These are phyloP conservation scores for Candida tetrigidarum DNA, from an alignment of 1,139 yeast genomes.

Conservation along the genomic window DNA sequence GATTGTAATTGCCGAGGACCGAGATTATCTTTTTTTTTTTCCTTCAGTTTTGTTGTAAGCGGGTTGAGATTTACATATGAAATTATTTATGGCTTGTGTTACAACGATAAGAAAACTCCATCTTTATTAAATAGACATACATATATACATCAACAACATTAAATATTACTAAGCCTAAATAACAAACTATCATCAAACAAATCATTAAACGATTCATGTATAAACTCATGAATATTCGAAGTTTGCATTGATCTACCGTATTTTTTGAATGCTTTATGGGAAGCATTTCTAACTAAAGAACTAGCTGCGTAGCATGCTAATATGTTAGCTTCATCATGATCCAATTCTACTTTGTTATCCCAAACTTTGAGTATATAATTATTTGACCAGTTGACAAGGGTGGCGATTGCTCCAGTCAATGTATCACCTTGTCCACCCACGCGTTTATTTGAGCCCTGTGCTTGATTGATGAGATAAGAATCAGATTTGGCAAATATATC, in stretches of 20 bases:
- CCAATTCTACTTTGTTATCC: constrained; percentile 63
- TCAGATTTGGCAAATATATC: constrained; percentile 63
- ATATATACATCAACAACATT: constrained; percentile 1
- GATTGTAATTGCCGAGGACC: too few species aligned
- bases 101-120: too few species aligned
- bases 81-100: too few species aligned
- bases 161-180: constrained; percentile 9
- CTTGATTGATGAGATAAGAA: constrained; percentile 38
- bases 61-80: too few species aligned
- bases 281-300: constrained; percentile 66
- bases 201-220: constrained; percentile 65
- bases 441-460: constrained; percentile 59
- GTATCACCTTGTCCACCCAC: constrained; percentile 58
- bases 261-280: constrained; percentile 62
- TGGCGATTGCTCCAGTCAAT: constrained; percentile 47
- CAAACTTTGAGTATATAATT: constrained; percentile 62
- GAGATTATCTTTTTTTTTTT: too few species aligned
- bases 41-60: too few species aligned
- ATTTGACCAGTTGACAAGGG: constrained; percentile 47
- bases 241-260: constrained; percentile 87
- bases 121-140: too few species aligned
- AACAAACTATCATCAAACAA: constrained; percentile 36
- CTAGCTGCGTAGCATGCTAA: constrained; percentile 81
- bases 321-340: constrained; percentile 41
- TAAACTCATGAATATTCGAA: constrained; percentile 70